Percentiles rank a stretch among this genome's conserved stretches.
Evolutionary conservation across 331 rosid genomes (phyloP).

Genomic region (Rhamnella rubrinervis): DNA sequence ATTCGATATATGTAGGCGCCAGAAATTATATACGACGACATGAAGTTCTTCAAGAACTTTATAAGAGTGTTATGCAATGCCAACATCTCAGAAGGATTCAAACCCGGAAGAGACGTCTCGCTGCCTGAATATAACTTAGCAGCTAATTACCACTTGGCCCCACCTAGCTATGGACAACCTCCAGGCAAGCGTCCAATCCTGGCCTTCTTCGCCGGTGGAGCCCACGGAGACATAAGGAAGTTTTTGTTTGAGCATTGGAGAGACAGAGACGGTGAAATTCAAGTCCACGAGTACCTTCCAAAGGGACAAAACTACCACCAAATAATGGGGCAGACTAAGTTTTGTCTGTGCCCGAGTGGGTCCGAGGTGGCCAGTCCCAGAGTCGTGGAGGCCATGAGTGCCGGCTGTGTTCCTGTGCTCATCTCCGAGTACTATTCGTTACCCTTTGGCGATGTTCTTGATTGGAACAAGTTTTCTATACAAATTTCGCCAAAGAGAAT

Average conservation of each 20-base stretch:
- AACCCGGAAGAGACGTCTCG: conserved; percentile 25
- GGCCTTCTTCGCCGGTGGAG: conserved; percentile 35
- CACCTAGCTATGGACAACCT: conserved; percentile 6
- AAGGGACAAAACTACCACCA: conserved; percentile 31
- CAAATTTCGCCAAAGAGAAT: conserved; percentile 29
- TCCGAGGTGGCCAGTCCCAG: conserved; percentile 36
- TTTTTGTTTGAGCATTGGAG: conserved; percentile 28
- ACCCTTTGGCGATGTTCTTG: conserved; percentile 34
- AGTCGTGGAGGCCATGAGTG: conserved; percentile 30
- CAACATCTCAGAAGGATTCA: conserved; percentile 31
- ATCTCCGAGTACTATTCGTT: conserved; percentile 18
- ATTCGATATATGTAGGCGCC: conserved; percentile 22
- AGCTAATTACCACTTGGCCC: conserved; percentile 12
- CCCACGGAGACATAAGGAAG: conserved; percentile 31
- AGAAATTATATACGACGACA: conserved; percentile 29
- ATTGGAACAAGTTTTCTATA: conserved; percentile 30
- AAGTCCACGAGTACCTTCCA: conserved; percentile 33
- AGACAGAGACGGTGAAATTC: conserved; percentile 27
- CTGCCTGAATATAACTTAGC: conserved; percentile 28
- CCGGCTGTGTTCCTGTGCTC: conserved; percentile 35
- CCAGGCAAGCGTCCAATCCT: conserved; percentile 17
- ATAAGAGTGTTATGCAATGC: conserved; percentile 34
- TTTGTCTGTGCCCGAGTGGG: conserved; percentile 36
- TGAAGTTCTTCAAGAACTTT: conserved; percentile 16
- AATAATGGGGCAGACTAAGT: conserved; percentile 29